Base-by-base conservation (phyloP, 1,284 basidiomycete genomes). In the Exobasidium rhododendri region DNA sequence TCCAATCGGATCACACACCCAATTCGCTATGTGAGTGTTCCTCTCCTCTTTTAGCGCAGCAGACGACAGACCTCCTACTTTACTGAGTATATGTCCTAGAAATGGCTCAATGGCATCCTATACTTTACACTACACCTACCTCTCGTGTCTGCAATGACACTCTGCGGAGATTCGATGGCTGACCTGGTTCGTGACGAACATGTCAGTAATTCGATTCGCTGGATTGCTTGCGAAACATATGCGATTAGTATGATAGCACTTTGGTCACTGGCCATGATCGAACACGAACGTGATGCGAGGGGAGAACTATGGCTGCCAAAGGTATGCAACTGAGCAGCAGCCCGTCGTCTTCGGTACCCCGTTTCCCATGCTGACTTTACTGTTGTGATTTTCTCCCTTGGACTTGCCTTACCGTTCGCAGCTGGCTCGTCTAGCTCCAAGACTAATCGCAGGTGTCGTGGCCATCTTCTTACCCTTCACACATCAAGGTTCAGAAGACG, bases 121-220 rank as follows among this genome's bases (percentile, higher is more conserved):
- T 74, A 58, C 50, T 69, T 74, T 50, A 62, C 40, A 0, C 28
- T 71, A 17, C 73, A 74, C 44, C 59, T 74, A 5, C 73, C 73
- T 7, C 45, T 74, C 13, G 73, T 71, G 1, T 58, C 63, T 1
- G 71, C 73, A 10, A 58, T 74, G 29, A 74, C 73, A 7, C 43
- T 74, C n/a, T 71, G 67, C 28, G 73, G 73, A 5, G 73, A 74
- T 55, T 61, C 63, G 3, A 66, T 65, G 1, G 73, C 70, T 10
- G 73, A 74, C 32, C 26, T 74, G 35, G 64, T 70, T 32, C 64
- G 63, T 32, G 69, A 74, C 49, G 56, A 66, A 24, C 59, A 66
- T 31, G 71, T 71, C 24, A 54, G 46, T 0, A 63, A 63, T 28
- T 66, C 65, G 1, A 35, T 74, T 5, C 56, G 73, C 14, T 74